Percentiles rank a stretch among this genome's conserved stretches.
Conservation (phyloP, 441 rosid genomes). For the Gossypium schwendimanii region DNA sequence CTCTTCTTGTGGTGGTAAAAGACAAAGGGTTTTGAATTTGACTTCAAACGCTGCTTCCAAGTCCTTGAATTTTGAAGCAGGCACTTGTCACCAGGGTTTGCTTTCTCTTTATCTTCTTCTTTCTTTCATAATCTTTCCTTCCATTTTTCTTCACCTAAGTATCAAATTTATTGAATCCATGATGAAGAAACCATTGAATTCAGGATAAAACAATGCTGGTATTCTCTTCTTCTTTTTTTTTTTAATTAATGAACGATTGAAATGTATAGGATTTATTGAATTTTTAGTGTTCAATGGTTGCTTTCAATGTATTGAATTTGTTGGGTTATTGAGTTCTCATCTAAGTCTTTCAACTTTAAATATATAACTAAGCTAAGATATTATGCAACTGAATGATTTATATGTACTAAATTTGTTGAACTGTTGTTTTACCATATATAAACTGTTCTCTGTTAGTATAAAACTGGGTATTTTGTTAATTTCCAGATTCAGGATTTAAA, state of each 20-base stretch:
- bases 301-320: too few relatives aligned
- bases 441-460: background rate
- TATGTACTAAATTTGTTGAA: background rate
- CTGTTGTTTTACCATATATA: background rate
- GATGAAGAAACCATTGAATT: background rate
- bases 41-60: constrained; percentile 31
- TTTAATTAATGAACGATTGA: background rate
- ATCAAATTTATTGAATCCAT: background rate
- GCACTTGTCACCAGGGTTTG: constrained; percentile 52
- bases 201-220: background rate
- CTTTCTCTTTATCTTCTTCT: background rate
- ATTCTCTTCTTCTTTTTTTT: background rate
- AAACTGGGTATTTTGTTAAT: background rate
- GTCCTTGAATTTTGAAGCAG: constrained; percentile 30
- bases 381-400: background rate
- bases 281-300: background rate
- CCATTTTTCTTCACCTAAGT: background rate
- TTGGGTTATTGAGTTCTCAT: background rate
- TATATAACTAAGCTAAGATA: background rate
- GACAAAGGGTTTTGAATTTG: constrained; percentile 35
- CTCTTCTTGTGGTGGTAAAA: constrained; percentile 44
- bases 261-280: background rate
- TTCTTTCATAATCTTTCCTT: background rate
- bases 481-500: constrained; percentile 39
- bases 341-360: too few relatives aligned